Evolutionary conservation across 345 rosid genomes (phyloP).

Genomic region (Brassica incana): DNA sequence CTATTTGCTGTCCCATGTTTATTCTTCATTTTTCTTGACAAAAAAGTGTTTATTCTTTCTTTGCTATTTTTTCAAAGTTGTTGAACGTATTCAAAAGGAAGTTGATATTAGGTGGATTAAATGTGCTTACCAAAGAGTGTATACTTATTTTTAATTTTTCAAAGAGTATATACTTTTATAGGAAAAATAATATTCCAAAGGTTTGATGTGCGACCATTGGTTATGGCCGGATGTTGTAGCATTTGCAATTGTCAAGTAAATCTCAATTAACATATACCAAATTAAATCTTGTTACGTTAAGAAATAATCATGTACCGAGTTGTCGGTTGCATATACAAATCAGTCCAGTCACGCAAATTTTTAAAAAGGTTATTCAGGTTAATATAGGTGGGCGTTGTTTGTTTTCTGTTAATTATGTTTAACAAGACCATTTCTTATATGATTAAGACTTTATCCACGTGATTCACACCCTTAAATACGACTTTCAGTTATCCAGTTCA

Average conservation of each 20-base stretch:
- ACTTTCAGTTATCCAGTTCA: conserved; percentile 11
- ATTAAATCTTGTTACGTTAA: neutral
- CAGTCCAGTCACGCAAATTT: neutral
- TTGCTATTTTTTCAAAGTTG: neutral
- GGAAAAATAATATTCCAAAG: neutral
- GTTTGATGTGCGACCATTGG: conserved; percentile 11
- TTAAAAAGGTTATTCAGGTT: neutral
- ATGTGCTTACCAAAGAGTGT: neutral
- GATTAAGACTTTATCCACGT: conserved; percentile 31
- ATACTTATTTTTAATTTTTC: neutral
- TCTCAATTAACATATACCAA: neutral
- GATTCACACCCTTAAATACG: conserved; percentile 29
- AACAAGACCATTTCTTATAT: conserved; percentile 22
- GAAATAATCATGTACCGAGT: neutral
- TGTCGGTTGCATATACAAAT: neutral
- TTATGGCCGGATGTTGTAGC: neutral
- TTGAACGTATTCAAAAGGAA: neutral
- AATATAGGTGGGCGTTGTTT: neutral
- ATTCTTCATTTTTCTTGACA: too few species aligned
- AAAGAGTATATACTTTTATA: conserved; percentile 1
- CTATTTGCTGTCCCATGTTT: neutral
- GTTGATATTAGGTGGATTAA: neutral
- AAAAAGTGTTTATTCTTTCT: neutral
- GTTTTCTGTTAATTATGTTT: neutral
- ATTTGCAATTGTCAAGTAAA: neutral